Conservation (phyloP, 805 yeast species). For the Metschnikowia chrysomelidarum region DNA sequence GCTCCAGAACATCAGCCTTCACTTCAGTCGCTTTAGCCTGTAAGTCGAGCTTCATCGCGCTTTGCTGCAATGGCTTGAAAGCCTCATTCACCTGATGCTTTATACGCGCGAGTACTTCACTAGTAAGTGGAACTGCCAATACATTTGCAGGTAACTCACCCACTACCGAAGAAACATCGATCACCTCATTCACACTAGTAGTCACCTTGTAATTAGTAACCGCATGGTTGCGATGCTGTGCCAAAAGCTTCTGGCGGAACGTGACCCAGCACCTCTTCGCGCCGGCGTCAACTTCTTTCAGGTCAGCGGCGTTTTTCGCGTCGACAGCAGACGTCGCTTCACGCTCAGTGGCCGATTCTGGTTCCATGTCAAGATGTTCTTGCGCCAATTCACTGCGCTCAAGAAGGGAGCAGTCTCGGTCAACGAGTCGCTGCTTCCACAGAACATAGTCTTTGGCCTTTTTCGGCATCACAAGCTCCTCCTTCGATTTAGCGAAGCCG, state of each 20-base stretch:
- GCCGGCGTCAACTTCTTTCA: neutral
- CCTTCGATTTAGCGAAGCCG: conserved; percentile 36
- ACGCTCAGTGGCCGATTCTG: neutral
- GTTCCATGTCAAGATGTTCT: conserved; percentile 1
- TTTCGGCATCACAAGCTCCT: conserved; percentile 35
- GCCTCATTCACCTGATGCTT: conserved; percentile 18
- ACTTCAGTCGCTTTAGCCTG: conserved; percentile 5
- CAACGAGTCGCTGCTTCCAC: conserved; percentile 34
- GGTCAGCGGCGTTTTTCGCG: neutral
- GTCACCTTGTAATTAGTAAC: conserved; percentile 3
- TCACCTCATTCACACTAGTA: neutral
- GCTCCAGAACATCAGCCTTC: conserved; percentile 1
- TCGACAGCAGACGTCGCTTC: conserved; percentile 1
- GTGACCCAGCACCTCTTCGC: conserved; percentile 1
- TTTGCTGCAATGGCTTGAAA: conserved; percentile 23
- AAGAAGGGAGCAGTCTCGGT: conserved; percentile 25
- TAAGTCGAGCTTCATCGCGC: conserved; percentile 2
- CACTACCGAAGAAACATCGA: conserved; percentile 5
- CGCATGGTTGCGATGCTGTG: conserved; percentile 11
- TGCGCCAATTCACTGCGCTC: conserved; percentile 6
- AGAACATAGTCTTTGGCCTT: conserved; percentile 32
- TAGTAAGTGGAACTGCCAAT: conserved; percentile 16
- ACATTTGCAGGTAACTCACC: conserved; percentile 6
- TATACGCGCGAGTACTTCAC: conserved; percentile 12
- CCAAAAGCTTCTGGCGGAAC: conserved; percentile 24